Evolutionary conservation across 768 basidiomycete species (phyloP).

Genomic region (Daedaleopsis sinensis): DNA sequence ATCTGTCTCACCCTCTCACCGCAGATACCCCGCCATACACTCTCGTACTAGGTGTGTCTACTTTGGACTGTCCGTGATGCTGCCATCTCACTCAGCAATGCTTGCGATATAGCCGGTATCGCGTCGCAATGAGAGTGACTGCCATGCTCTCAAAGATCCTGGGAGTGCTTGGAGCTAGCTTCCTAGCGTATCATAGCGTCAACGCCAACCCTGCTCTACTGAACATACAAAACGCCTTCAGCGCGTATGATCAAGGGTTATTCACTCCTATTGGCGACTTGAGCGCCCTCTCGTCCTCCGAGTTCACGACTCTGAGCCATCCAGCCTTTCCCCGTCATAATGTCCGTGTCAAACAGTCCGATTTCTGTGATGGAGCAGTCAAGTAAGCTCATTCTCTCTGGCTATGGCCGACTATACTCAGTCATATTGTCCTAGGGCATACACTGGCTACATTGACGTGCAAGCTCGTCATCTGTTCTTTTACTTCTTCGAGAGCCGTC

Average conservation of each 20-base stretch:
- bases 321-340: slow-evolving; percentile 47
- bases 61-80: no score
- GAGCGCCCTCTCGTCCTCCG: slow-evolving; percentile 25
- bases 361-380: slow-evolving; percentile 47
- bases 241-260: slow-evolving; percentile 29
- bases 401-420: neutral
- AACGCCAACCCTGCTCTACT: neutral
- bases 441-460: slow-evolving; percentile 76
- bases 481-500: slow-evolving; percentile 53
- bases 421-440: slow-evolving; percentile 42
- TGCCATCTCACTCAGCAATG: no score
- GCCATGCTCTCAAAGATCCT: no score
- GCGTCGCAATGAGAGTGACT: no score
- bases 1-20: no score
- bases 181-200: no score
- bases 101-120: no score
- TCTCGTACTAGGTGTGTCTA: no score
- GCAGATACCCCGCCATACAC: no score
- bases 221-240: neutral
- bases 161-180: no score
- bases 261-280: slow-evolving; percentile 39
- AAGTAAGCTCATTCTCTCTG: slow-evolving; percentile 15
- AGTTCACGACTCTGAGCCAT: slow-evolving; percentile 44
- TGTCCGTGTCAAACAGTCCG: slow-evolving; percentile 44
- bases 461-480: slow-evolving; percentile 52